A percentile compares a stretch with the other conserved stretches of the same genome.
phyloP scores from a whole-genome alignment of 2,329 filamentous ascomycete species.

The Fusarium metavorans region DNA sequence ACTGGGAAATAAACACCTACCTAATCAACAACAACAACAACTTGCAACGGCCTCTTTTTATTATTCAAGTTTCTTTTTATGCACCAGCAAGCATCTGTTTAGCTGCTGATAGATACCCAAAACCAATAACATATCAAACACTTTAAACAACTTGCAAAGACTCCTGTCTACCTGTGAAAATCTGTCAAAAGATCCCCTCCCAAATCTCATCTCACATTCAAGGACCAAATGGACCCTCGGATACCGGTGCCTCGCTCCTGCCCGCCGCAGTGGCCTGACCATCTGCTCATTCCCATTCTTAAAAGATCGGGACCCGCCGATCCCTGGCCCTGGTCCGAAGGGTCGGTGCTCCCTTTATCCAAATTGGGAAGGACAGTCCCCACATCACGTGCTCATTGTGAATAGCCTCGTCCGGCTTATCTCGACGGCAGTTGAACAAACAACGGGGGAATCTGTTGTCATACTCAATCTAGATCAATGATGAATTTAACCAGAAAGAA shows the following conservation, averaged over 20 bases:
- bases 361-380: constrained; percentile 10
- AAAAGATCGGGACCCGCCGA: constrained; percentile 37
- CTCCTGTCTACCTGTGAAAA: background rate
- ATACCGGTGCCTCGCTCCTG: background rate
- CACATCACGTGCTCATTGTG: constrained; percentile 1
- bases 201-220: constrained; percentile 17
- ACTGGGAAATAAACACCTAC: background rate
- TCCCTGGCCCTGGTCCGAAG: background rate
- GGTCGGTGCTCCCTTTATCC: background rate
- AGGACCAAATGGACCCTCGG: background rate
- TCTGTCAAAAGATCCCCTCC: background rate
- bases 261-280: constrained; percentile 40
- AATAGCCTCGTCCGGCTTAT: background rate
- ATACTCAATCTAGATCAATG: background rate
- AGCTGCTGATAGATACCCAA: constrained; percentile 35
- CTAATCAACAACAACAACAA: background rate
- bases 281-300: constrained; percentile 40
- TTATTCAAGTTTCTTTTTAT: constrained; percentile 12
- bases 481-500: background rate
- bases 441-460: background rate
- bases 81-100: background rate
- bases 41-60: background rate
- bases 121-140: constrained; percentile 7
- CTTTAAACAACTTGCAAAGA: background rate
- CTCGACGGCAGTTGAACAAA: background rate